Evolutionary conservation across 73 alveolate species (phyloP).

Genomic region (Loxodes magnus): DNA sequence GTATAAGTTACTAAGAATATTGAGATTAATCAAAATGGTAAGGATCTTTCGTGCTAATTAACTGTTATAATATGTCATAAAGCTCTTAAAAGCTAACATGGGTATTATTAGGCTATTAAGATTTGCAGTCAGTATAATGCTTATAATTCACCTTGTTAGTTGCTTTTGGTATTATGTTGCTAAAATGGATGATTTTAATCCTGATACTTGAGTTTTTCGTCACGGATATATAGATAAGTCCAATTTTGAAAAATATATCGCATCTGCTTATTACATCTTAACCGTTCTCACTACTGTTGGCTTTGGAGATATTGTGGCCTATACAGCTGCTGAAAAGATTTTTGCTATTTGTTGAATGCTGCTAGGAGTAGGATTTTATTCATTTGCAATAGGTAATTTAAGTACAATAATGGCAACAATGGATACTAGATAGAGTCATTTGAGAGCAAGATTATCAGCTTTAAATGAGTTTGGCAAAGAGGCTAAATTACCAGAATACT

Average conservation of each 20-base stretch:
- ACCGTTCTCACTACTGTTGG: slow-evolving; percentile 14
- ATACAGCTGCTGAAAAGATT: slow-evolving; percentile 6
- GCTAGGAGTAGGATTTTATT: slow-evolving; percentile 8
- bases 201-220: slow-evolving; percentile 80
- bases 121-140: neutral
- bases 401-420: slow-evolving; percentile 25
- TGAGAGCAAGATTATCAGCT: slow-evolving; percentile 22
- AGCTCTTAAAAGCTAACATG: slow-evolving; percentile 1
- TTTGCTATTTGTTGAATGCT: neutral
- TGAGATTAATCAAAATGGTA: slow-evolving; percentile 29
- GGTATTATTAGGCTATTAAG: slow-evolving; percentile 9
- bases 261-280: slow-evolving; percentile 1
- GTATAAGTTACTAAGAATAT: slow-evolving; percentile 34
- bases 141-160: slow-evolving; percentile 56
- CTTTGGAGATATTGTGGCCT: slow-evolving; percentile 11
- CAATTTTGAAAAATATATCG: neutral
- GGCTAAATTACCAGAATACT: slow-evolving; percentile 21
- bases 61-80: slow-evolving; percentile 49
- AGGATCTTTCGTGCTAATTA: slow-evolving; percentile 63
- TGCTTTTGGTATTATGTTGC: slow-evolving; percentile 73
- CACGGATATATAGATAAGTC: slow-evolving; percentile 20
- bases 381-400: slow-evolving; percentile 6
- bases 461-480: slow-evolving; percentile 41
- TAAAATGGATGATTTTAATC: slow-evolving; percentile 64
- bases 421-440: slow-evolving; percentile 28